Conservation (phyloP, 345 rosid genomes). For the Murraya koenigii region DNA sequence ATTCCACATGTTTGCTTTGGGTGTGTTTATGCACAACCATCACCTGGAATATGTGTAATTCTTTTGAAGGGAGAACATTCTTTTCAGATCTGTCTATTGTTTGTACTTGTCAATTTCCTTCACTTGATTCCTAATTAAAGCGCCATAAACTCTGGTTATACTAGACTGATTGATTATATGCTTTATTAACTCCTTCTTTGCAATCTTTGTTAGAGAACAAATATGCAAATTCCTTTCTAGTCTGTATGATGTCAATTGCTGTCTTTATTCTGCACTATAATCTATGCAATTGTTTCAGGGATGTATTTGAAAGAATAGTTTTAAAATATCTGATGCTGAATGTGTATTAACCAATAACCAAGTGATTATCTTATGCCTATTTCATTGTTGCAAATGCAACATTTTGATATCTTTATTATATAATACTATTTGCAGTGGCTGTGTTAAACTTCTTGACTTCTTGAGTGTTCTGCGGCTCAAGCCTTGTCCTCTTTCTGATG, state of each 20-base stretch:
- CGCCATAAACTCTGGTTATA: background rate
- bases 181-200: background rate
- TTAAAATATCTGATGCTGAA: background rate
- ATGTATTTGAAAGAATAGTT: background rate
- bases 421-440: conserved; percentile 57
- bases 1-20: background rate
- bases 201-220: background rate
- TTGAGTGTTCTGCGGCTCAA: conserved; percentile 55
- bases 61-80: background rate
- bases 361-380: background rate
- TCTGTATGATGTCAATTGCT: background rate
- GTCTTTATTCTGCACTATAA: background rate
- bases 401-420: background rate
- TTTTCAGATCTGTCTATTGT: background rate
- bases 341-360: background rate
- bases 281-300: background rate
- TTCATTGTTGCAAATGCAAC: background rate
- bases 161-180: background rate
- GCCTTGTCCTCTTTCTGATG: conserved; percentile 57
- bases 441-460: conserved; percentile 57
- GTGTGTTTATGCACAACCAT: background rate
- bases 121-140: background rate
- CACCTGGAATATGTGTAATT: background rate
- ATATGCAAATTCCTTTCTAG: background rate
- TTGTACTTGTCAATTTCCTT: background rate